Evolutionary conservation across 1,284 basidiomycete species (phyloP).

Genomic region (Microbotryum saponariae): DNA sequence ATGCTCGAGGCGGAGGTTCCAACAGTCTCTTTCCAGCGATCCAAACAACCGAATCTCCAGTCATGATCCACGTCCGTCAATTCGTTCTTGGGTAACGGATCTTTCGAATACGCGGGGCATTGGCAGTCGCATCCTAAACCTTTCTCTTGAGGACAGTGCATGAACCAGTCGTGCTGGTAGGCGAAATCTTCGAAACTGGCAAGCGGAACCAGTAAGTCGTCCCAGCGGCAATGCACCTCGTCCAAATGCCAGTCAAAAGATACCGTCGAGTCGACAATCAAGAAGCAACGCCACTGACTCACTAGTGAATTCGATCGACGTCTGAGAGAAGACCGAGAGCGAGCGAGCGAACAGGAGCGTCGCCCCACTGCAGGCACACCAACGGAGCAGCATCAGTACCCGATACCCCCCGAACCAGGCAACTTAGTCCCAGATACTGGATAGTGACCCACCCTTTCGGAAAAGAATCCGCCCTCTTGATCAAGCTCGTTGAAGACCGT

Average conservation of each 20-base stretch:
- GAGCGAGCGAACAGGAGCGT: conserved; percentile 43
- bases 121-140: conserved; percentile 18
- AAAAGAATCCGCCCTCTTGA: conserved; percentile 38
- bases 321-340: conserved; percentile 32
- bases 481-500: conserved; percentile 42
- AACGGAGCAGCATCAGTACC: background rate
- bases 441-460: conserved; percentile 26
- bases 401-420: no score
- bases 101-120: conserved; percentile 11
- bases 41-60: conserved; percentile 14
- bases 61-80: conserved; percentile 8
- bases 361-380: conserved; percentile 40
- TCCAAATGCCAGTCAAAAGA: background rate
- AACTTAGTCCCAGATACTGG: no score
- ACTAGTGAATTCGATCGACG: conserved; percentile 32
- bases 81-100: conserved; percentile 1
- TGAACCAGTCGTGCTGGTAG: conserved; percentile 36
- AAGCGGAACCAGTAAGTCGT: background rate
- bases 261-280: no score
- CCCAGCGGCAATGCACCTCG: background rate
- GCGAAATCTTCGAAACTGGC: conserved; percentile 34
- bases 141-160: conserved; percentile 24
- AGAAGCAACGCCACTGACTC: background rate
- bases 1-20: no score
- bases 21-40: conserved; percentile 7